Evolutionary conservation across 768 basidiomycete species (phyloP).

Genomic region (Tremella yokohamensis): DNA sequence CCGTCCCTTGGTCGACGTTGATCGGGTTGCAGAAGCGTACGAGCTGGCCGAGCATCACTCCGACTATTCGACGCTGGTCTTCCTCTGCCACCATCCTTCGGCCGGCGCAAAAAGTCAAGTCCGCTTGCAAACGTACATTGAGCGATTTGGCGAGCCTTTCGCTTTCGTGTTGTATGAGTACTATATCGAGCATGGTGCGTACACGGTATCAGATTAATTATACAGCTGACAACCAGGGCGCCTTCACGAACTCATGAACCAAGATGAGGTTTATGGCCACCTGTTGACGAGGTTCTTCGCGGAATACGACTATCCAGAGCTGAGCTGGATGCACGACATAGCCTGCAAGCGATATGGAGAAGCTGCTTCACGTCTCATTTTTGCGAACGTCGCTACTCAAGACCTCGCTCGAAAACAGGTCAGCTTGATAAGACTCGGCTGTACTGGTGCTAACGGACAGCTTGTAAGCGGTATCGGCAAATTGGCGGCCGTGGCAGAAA

Average conservation of each 20-base stretch:
- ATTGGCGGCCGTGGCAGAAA: conserved; percentile 68
- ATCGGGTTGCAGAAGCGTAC: conserved; percentile 68
- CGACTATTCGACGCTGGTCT: conserved; percentile 80
- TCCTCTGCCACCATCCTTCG: conserved; percentile 64
- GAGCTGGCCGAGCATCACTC: conserved; percentile 77
- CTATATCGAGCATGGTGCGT: conserved; percentile 82
- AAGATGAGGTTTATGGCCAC: conserved; percentile 61
- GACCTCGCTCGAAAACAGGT: conserved; percentile 76
- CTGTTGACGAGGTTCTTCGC: conserved; percentile 73
- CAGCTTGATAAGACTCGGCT: conserved; percentile 31
- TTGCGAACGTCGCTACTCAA: conserved; percentile 55
- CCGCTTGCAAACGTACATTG: conserved; percentile 64
- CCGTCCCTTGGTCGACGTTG: conserved; percentile 69
- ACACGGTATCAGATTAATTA: neutral
- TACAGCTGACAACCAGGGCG: conserved; percentile 62
- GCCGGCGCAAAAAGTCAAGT: conserved; percentile 44
- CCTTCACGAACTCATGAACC: conserved; percentile 73
- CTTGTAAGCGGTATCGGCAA: conserved; percentile 89
- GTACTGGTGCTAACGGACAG: conserved; percentile 54
- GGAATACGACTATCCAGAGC: conserved; percentile 56
- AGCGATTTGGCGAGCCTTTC: conserved; percentile 75
- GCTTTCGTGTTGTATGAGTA: conserved; percentile 85
- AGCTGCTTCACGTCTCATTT: conserved; percentile 60
- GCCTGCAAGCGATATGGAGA: conserved; percentile 63
- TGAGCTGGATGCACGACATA: conserved; percentile 81